Base-by-base conservation (phyloP, 345 rosid genomes). In the Streptanthus diversifolius region DNA sequence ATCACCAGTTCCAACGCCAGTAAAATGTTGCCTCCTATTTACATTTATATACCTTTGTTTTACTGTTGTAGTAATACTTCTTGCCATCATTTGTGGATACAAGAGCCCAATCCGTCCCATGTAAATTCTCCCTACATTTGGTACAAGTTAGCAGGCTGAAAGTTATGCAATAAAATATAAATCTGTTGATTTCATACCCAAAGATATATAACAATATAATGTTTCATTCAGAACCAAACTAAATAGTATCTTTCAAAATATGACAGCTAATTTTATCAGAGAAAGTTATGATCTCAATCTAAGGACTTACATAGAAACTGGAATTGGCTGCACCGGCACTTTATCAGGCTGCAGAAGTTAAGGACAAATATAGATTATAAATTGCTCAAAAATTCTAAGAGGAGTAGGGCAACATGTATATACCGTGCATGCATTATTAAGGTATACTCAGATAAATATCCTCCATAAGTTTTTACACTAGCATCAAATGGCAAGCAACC, bases 1-100 rank as follows among this genome's bases (percentile, higher is more conserved):
- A 30, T 21, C 13, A 63, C 6, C 54, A 53, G 32, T 30, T 41
- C 10, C 63, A 72, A 40, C 43, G 30, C 64, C 37, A 53, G 22
- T 32, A 39, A 39, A 51, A 52, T 27, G 53, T n/a, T 51, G 39
- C 45, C 25, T 63, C 44, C 54, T 21, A 44, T 40, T 49, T 53
- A 51, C 32, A 41, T 43, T 7, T 43, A 43, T 53, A 21, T 81
- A 88, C 99, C 97, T 90, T 91, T 24, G 95, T 88, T 86, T 86
- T 88, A 82, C 55, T 85, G 81, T 91, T 88, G 84, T 87, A 88
- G 86, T 95, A 95, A 82, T 91, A 95, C 41, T 84, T 95, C 74
- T 87, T 90, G 18, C 96, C 96, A 78, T 95, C 98, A 75, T 80
- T 91, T 63, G 96, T 91, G 21, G 92, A 83, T 66, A 95, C 86